A percentile compares a stretch with the other conserved stretches of the same genome.
phyloP scores from a whole-genome alignment of 306 rosid genomes.

The Cucumis sativus region DNA sequence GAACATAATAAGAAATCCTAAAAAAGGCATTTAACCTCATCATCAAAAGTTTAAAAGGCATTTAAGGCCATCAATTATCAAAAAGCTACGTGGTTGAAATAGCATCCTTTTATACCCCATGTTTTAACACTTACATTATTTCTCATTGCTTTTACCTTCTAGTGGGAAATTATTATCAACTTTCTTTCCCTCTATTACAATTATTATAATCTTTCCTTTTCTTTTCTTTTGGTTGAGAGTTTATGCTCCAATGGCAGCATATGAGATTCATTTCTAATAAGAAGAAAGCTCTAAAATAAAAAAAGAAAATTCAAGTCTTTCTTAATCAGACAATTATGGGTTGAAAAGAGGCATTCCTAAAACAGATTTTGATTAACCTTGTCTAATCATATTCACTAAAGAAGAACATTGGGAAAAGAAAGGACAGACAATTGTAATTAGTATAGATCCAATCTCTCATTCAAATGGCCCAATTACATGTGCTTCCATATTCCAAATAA shows the following conservation, averaged over 20 bases:
- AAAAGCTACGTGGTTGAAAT: slow-evolving; percentile 1
- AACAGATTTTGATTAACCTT: slow-evolving; percentile 10
- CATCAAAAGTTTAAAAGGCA: slow-evolving; percentile 1
- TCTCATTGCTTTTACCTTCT: slow-evolving; percentile 2
- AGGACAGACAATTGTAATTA: slow-evolving; percentile 6
- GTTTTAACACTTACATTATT: slow-evolving; percentile 6
- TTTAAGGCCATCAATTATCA: not conserved
- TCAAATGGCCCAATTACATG: slow-evolving; percentile 4
- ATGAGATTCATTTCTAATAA: not conserved
- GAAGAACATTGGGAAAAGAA: slow-evolving; percentile 2
- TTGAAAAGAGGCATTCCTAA: not conserved
- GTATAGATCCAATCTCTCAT: not conserved
- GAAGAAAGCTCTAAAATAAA: not conserved
- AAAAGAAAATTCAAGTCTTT: not conserved
- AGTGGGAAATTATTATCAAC: slow-evolving; percentile 6
- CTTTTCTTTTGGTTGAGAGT: not conserved
- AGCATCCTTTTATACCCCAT: not conserved
- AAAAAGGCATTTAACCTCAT: slow-evolving; percentile 3
- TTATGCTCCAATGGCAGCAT: not conserved
- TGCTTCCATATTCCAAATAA: not conserved
- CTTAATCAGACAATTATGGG: not conserved
- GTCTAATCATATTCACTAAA: slow-evolving; percentile 11
- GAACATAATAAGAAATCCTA: not conserved
- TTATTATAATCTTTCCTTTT: not conserved
- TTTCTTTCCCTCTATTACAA: not conserved